phyloP scores from a whole-genome alignment of 345 rosid species.

The Eucalyptus pauciflora region DNA sequence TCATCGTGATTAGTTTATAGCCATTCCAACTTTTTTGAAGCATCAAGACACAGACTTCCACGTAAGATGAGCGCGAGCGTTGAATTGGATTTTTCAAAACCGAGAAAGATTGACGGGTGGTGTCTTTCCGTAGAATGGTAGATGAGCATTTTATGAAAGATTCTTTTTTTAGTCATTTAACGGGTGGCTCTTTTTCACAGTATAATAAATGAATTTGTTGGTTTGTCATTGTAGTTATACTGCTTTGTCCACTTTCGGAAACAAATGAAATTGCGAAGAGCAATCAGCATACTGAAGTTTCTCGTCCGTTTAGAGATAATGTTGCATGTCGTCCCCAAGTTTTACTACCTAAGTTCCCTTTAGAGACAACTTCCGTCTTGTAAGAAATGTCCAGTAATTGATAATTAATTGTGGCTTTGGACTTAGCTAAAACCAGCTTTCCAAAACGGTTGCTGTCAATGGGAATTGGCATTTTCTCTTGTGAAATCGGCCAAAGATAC shows the following conservation, averaged over 20 bases:
- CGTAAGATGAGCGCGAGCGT: not conserved
- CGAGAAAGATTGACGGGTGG: not conserved
- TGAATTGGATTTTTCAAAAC: not conserved
- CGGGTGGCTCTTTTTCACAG: not conserved
- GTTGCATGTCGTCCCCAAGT: not conserved
- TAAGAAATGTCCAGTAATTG: not conserved
- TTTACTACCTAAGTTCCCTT: not conserved
- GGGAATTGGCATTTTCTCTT: not conserved
- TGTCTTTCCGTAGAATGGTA: not conserved
- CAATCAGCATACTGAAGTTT: not conserved
- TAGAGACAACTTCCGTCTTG: not conserved
- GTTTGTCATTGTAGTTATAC: not conserved
- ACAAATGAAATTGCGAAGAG: not conserved
- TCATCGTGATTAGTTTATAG: not conserved
- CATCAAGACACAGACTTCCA: not conserved
- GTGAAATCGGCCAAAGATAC: not conserved
- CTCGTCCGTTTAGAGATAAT: not conserved
- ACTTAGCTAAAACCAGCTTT: not conserved
- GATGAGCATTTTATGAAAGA: not conserved
- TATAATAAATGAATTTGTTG: not conserved
- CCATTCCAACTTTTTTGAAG: not conserved
- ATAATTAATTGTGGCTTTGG: not conserved
- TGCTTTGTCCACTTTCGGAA: not conserved
- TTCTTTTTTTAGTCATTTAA: not conserved
- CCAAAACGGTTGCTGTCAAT: not conserved